Percentiles rank a stretch among this genome's conserved stretches.
phyloP scores from a whole-genome alignment of 2,329 filamentous ascomycete species.

The Xylaria polymorpha region DNA sequence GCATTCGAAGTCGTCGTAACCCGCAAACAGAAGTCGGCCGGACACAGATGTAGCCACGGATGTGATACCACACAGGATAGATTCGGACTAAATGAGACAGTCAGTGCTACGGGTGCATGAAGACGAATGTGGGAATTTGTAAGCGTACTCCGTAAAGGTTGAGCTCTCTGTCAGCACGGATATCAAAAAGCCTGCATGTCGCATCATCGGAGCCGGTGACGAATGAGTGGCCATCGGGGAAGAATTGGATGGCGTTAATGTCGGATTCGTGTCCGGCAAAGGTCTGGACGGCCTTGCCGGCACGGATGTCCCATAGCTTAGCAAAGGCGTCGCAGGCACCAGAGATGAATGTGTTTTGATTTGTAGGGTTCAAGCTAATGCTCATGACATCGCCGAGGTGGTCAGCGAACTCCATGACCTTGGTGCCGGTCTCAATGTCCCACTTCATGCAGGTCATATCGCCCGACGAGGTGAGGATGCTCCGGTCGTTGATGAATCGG shows the following conservation, averaged over 20 bases:
- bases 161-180: conserved; percentile 87
- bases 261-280: conserved; percentile 99
- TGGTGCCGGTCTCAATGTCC: conserved; percentile 98
- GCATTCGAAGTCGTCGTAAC: conserved; percentile 99
- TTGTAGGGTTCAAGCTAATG: conserved; percentile 98
- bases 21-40: conserved; percentile 92
- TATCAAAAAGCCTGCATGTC: conserved; percentile 96
- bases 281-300: conserved; percentile 97
- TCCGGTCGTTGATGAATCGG: conserved; percentile 97
- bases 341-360: conserved; percentile 99
- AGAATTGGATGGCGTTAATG: conserved; percentile 99
- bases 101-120: conserved; percentile 37
- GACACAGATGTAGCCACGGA: conserved; percentile 98
- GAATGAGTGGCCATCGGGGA: conserved; percentile 98
- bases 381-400: conserved; percentile 99
- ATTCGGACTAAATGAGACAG: conserved; percentile 77
- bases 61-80: conserved; percentile 97
- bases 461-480: conserved; percentile 96
- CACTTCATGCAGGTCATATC: conserved; percentile 99
- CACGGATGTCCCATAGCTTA: conserved; percentile 98
- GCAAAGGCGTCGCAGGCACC: conserved; percentile 98
- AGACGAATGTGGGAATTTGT: neutral
- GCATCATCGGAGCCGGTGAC: conserved; percentile 98
- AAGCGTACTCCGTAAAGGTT: conserved; percentile 74
- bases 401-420: conserved; percentile 97